Percentiles rank a stretch among this genome's conserved stretches.
These are phyloP conservation scores for Coemansia sp. DNA, from an alignment of 192 early-diverging fungal genomes.

Conservation along the genomic window DNA sequence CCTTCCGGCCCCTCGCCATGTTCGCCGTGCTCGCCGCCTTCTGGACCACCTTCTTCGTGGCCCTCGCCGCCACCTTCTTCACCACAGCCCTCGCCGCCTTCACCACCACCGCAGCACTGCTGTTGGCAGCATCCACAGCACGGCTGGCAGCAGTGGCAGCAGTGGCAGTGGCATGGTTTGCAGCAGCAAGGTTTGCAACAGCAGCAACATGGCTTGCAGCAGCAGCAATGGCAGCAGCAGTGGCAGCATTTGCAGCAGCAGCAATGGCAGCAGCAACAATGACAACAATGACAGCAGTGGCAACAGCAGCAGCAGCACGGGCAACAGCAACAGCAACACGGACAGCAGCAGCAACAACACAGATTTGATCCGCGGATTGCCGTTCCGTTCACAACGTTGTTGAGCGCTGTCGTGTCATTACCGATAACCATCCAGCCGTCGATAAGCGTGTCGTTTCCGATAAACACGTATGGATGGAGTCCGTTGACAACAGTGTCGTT, in stretches of 20 bases:
- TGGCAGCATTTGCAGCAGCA: slow-evolving; percentile 49
- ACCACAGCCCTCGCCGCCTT: slow-evolving; percentile 12
- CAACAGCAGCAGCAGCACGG: slow-evolving; percentile 30
- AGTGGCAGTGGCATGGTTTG: slow-evolving; percentile 36
- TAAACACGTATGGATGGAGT: slow-evolving; percentile 43
- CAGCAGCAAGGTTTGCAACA: slow-evolving; percentile 48
- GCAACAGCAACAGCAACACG: slow-evolving; percentile 37
- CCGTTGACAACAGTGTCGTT: slow-evolving; percentile 49
- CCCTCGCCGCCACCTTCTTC: slow-evolving; percentile 14
- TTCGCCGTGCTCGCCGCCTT: slow-evolving; percentile 14
- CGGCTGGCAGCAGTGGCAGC: slow-evolving; percentile 25
- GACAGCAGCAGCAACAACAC: slow-evolving; percentile 34
- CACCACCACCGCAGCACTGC: slow-evolving; percentile 19
- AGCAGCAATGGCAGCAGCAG: slow-evolving; percentile 52
- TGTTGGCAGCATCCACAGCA: slow-evolving; percentile 29
- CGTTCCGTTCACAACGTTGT: slow-evolving; percentile 41
- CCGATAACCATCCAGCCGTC: slow-evolving; percentile 51
- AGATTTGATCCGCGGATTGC: slow-evolving; percentile 33
- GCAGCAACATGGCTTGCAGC: slow-evolving; percentile 48
- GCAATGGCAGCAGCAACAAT: slow-evolving; percentile 32
- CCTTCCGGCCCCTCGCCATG: slow-evolving; percentile 11
- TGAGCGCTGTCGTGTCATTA: slow-evolving; percentile 41
- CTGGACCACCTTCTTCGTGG: slow-evolving; percentile 11
- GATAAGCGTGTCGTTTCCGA: slow-evolving; percentile 47
- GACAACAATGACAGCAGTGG: slow-evolving; percentile 27